These are phyloP conservation scores for Cladosporium sp. DNA, from an alignment of 2,329 filamentous ascomycete genomes.

Conservation along the genomic window DNA sequence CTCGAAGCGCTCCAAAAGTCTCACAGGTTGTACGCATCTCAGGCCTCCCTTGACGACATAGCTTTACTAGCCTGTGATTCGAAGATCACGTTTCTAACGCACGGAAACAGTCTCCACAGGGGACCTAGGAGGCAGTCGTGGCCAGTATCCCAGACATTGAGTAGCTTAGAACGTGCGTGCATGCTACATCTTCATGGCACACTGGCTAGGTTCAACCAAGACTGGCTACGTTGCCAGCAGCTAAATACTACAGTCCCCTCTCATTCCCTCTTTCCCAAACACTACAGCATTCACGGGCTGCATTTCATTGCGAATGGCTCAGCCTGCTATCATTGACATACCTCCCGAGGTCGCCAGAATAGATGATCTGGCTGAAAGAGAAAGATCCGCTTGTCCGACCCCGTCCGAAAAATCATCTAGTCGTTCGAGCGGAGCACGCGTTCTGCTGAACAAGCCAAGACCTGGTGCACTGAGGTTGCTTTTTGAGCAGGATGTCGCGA, in stretches of 20 bases:
- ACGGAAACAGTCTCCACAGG: background rate
- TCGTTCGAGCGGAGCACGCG: background rate
- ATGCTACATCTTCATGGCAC: background rate
- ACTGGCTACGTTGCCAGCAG: background rate
- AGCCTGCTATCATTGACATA: background rate
- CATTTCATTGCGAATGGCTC: background rate
- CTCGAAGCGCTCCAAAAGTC: background rate
- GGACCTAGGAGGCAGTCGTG: no score
- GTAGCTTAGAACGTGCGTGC: background rate
- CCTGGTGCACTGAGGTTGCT: constrained; percentile 13
- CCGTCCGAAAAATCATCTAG: background rate
- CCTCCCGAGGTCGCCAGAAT: constrained; percentile 4
- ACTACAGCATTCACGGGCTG: background rate
- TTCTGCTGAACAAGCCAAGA: background rate
- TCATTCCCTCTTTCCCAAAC: background rate
- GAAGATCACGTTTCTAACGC: background rate
- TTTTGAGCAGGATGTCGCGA: constrained; percentile 31
- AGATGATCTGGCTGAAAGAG: constrained; percentile 2
- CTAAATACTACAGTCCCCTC: background rate
- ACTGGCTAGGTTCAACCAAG: background rate
- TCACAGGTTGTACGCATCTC: background rate
- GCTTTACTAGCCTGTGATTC: background rate
- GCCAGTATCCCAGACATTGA: background rate
- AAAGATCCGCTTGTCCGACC: background rate
- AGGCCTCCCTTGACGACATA: background rate